Conservation (phyloP, 2,329 filamentous ascomycete genomes). For the Coniochaeta ligniaria region DNA sequence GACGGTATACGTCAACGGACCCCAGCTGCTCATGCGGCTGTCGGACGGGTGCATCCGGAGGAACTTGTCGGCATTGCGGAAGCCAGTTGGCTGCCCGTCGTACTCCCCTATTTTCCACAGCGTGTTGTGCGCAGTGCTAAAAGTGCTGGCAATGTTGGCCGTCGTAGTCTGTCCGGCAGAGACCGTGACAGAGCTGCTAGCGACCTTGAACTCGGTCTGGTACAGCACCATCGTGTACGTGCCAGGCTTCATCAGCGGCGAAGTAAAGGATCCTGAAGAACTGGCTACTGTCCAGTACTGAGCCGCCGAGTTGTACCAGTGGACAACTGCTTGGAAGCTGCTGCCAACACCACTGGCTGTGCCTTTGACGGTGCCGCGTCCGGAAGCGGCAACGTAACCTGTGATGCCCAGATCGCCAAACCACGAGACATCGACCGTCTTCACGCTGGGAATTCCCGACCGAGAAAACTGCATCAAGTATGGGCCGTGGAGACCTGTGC, state of each 20-base stretch:
- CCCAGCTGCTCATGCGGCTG: conserved; percentile 55
- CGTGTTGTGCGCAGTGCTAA: conserved; percentile 38
- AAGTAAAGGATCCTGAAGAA: conserved; percentile 50
- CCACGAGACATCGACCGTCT: conserved; percentile 37
- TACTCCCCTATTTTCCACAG: conserved; percentile 60
- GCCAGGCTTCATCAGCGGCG: conserved; percentile 59
- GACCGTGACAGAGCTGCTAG: conserved; percentile 40
- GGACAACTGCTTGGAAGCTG: conserved; percentile 48
- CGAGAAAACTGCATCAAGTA: conserved; percentile 56
- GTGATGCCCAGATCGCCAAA: conserved; percentile 50
- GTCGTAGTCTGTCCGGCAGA: conserved; percentile 40
- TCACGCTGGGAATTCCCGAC: conserved; percentile 42
- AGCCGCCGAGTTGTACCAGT: conserved; percentile 56
- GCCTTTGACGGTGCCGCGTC: conserved; percentile 52
- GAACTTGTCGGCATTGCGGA: conserved; percentile 61
- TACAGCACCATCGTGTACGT: conserved; percentile 64
- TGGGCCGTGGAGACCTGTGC: conserved; percentile 58
- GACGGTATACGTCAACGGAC: conserved; percentile 52
- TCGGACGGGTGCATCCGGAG: conserved; percentile 64
- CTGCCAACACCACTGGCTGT: conserved; percentile 50
- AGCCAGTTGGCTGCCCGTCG: conserved; percentile 56
- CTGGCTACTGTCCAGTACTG: conserved; percentile 60
- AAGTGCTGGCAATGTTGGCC: conserved; percentile 37
- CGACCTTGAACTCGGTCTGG: conserved; percentile 50
- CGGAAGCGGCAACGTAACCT: conserved; percentile 48